phyloP scores from a whole-genome alignment of 2,329 filamentous ascomycete genomes.

The Penicillium freii region DNA sequence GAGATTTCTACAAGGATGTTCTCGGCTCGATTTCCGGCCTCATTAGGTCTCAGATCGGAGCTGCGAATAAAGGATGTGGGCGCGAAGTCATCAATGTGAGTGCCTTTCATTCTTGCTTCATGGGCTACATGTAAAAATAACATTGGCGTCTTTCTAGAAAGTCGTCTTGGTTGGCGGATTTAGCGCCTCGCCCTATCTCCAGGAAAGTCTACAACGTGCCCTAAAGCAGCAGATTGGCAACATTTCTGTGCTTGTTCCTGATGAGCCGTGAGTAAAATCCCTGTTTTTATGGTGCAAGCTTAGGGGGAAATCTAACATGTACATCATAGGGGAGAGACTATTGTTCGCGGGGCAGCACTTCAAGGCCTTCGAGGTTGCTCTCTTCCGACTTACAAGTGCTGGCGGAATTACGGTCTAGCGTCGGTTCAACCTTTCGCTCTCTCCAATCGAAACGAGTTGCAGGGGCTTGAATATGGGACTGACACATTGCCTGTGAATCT shows the following conservation, averaged over 20 bases:
- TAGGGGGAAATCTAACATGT: background rate
- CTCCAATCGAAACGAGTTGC: background rate
- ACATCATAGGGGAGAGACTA: background rate
- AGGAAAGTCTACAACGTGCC: background rate
- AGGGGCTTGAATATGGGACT: background rate
- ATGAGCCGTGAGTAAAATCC: background rate
- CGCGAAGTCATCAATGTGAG: background rate
- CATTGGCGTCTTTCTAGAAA: background rate
- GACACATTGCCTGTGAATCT: background rate
- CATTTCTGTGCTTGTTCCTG: background rate
- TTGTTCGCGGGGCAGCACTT: background rate
- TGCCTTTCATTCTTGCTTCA: background rate
- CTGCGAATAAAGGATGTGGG: background rate
- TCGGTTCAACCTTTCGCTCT: background rate
- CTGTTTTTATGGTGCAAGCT: background rate
- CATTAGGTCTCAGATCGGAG: background rate
- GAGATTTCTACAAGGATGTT: background rate
- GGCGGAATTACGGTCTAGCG: background rate
- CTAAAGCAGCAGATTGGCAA: background rate
- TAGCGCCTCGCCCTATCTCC: background rate
- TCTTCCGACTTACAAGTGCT: background rate
- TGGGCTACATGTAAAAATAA: background rate
- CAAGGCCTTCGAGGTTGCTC: background rate
- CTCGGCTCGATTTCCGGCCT: background rate
- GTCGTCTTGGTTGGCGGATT: background rate